Evolutionary conservation across 768 basidiomycete species (phyloP).

Genomic region (Sporobolomyces roseus): DNA sequence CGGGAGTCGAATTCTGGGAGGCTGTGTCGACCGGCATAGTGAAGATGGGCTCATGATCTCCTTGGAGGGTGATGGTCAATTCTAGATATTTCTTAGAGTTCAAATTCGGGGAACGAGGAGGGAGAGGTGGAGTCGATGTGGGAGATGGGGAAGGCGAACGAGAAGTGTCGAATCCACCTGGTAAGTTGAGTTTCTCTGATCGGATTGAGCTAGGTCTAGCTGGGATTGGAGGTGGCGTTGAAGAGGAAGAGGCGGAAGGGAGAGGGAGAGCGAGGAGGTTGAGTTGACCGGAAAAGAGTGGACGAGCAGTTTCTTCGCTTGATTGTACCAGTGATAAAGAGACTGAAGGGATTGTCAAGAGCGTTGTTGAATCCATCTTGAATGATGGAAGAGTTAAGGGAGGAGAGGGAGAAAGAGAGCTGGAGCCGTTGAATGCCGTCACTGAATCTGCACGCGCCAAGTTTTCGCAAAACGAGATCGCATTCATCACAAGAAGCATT

Average conservation of each 20-base stretch:
- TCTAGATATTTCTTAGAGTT: background rate
- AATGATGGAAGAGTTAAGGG: background rate
- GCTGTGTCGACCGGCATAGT: slow-evolving; percentile 2
- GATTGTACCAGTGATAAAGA: background rate
- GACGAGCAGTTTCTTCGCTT: background rate
- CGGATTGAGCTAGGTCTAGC: too few species aligned
- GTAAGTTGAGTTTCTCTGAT: too few species aligned
- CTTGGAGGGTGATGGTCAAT: background rate
- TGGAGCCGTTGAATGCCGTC: background rate
- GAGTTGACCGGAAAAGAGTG: background rate
- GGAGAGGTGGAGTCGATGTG: background rate
- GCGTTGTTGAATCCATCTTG: background rate
- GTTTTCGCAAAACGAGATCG: too few species aligned
- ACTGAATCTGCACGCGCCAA: background rate
- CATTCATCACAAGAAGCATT: too few species aligned
- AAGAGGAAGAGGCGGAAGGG: background rate
- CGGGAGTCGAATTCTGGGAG: background rate
- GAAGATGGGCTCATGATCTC: slow-evolving; percentile 1
- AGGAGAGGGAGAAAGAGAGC: background rate
- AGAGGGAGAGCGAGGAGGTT: background rate
- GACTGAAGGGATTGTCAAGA: background rate
- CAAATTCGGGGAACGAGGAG: background rate
- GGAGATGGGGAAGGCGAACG: background rate
- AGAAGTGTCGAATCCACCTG: too few species aligned
- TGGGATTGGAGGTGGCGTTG: too few species aligned